phyloP scores from a whole-genome alignment of 495 filamentous ascomycete genomes.

The Durotheca rogersii region DNA sequence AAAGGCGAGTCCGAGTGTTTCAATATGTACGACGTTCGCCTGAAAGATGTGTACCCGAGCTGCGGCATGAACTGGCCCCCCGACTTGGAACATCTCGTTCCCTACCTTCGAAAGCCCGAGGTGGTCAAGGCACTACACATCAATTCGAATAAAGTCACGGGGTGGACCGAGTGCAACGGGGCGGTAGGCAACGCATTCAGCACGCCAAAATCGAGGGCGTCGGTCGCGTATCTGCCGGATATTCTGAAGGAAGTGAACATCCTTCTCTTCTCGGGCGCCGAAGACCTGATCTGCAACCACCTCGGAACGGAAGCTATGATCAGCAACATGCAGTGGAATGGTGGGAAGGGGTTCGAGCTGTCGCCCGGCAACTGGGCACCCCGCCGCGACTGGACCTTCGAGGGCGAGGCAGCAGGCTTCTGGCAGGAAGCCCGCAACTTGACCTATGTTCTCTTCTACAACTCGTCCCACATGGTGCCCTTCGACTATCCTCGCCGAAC shows the following conservation, averaged over 20 bases:
- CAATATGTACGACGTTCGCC: conserved; percentile 95
- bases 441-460: conserved; percentile 94
- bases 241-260: conserved; percentile 74
- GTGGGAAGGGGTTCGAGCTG: conserved; percentile 85
- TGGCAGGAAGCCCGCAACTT: conserved; percentile 94
- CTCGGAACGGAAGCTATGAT: conserved; percentile 91
- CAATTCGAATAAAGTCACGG: conserved; percentile 73
- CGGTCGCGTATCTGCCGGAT: conserved; percentile 72
- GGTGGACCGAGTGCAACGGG: conserved; percentile 90
- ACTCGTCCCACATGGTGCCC: conserved; percentile 95
- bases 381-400: conserved; percentile 90
- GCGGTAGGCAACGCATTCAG: conserved; percentile 70
- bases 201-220: conserved; percentile 65
- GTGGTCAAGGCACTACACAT: conserved; percentile 80
- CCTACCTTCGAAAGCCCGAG: conserved; percentile 81
- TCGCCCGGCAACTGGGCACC: conserved; percentile 89
- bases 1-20: conserved; percentile 59
- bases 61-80: conserved; percentile 98
- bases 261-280: conserved; percentile 87
- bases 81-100: conserved; percentile 71
- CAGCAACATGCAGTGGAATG: conserved; percentile 88
- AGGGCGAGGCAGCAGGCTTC: conserved; percentile 83
- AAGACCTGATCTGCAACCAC: conserved; percentile 97
- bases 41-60: conserved; percentile 67
- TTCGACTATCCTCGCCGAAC: conserved; percentile 86